Base-by-base conservation (phyloP, 257 asterid genomes). In the Solanum gandarillasii region DNA sequence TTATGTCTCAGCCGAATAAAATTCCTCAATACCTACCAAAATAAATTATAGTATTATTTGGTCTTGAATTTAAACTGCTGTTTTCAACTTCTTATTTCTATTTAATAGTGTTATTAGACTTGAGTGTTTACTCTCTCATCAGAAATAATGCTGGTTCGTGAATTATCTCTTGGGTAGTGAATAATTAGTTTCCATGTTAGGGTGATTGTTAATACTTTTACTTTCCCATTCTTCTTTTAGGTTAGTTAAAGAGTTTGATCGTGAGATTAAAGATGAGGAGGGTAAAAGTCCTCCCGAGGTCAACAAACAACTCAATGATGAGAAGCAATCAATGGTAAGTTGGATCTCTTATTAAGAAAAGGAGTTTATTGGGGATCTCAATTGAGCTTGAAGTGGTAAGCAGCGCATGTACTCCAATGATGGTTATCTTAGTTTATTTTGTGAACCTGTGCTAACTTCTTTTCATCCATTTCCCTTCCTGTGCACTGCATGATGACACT, bases 181-280 rank as follows among this genome's bases (percentile, higher is more conserved):
- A 31, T 48, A 18, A 48, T 31, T 5, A 29, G 67, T 79, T 79
- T 79, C 13, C 67, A 6, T 27, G 67, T 79, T 79, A 46, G 38
- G 25, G 11, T 79, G 85, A 27, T 43, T 31, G 65, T 43, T 48
- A 21, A 46, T 88, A 20, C 34, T 68, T 76, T 48, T 39, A 23
- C 78, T 87, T 76, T n/a, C 39, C 82, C 65, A 20, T 55, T 27
- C 58, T 83, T 29, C 83, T 87, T 84, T 87, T 88, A 97, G 99
- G 93, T 89, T 96, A 94, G 92, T 97, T 86, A 97, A 97, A 88
- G 99, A 97, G 91, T 95, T 96, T 91, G 99, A 97, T 88, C 97
- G 97, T 87, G 99, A 97, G 93, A 95, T 97, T 83, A 95, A 97
- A 91, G 99, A 97, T 3, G 99, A 96, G 92, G 99, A 97, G 91